These are phyloP conservation scores for Gossypium herbaceum DNA, from an alignment of 345 rosid species.

Conservation along the genomic window DNA sequence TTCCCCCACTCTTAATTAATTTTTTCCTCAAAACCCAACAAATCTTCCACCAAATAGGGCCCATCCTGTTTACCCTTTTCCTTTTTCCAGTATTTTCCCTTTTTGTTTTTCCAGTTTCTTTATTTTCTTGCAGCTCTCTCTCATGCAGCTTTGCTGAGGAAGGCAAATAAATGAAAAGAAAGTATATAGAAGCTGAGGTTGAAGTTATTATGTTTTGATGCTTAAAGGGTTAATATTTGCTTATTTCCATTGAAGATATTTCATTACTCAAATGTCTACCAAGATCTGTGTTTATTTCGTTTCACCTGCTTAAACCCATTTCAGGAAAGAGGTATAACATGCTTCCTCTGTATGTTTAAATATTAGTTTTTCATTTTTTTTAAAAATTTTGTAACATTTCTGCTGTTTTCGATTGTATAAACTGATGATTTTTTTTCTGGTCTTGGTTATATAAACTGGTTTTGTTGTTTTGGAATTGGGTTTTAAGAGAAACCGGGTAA, in stretches of 20 bases:
- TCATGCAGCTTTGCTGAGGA: slow-evolving; percentile 6
- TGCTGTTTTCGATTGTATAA: slow-evolving; percentile 3
- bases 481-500: neutral
- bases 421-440: neutral
- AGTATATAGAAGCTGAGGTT: neutral
- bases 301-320: slow-evolving; percentile 8
- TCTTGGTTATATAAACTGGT: neutral
- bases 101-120: neutral
- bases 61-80: slow-evolving; percentile 5
- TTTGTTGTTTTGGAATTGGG: slow-evolving; percentile 7
- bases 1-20: neutral
- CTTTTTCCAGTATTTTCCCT: neutral
- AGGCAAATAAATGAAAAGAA: neutral
- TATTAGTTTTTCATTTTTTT: neutral
- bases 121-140: neutral
- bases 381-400: neutral
- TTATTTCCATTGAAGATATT: neutral
- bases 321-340: slow-evolving; percentile 14
- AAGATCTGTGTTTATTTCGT: slow-evolving; percentile 9
- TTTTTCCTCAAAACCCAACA: slow-evolving; percentile 12
- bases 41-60: slow-evolving; percentile 8
- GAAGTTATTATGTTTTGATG: slow-evolving; percentile 1
- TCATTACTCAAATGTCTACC: neutral
- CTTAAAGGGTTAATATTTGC: slow-evolving; percentile 13
- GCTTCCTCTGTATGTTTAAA: neutral